A percentile compares a stretch with the other conserved stretches of the same genome.
These are phyloP conservation scores for Neurospora africana DNA, from an alignment of 495 filamentous ascomycete species.

Conservation along the genomic window DNA sequence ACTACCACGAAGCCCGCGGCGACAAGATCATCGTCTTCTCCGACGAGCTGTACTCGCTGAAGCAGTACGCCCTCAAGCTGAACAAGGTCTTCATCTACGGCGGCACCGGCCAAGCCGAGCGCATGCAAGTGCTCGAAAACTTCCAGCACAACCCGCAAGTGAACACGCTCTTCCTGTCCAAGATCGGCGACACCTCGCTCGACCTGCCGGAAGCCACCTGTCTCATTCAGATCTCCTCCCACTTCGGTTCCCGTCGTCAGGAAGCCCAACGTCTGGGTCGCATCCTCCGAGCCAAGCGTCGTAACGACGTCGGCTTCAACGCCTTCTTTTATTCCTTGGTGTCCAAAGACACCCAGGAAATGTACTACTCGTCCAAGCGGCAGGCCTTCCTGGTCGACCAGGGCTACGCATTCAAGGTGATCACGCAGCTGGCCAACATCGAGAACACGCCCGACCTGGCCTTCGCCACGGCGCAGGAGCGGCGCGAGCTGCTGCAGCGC, in stretches of 20 bases:
- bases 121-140: conserved; percentile 83
- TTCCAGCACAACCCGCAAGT: conserved; percentile 91
- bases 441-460: conserved; percentile 72
- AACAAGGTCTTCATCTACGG: conserved; percentile 91
- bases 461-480: conserved; percentile 69
- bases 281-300: conserved; percentile 88
- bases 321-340: conserved; percentile 98
- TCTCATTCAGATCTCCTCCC: conserved; percentile 95
- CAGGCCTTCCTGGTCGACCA: conserved; percentile 98
- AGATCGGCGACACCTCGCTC: conserved; percentile 95
- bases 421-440: conserved; percentile 88
- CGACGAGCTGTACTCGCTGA: conserved; percentile 92
- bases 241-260: conserved; percentile 95
- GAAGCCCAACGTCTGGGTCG: conserved; percentile 92
- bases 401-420: conserved; percentile 98
- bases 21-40: conserved; percentile 99
- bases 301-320: conserved; percentile 98
- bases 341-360: conserved; percentile 93
- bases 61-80: conserved; percentile 73
- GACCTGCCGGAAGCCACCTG: conserved; percentile 96
- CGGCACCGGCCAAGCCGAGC: conserved; percentile 75
- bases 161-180: conserved; percentile 95
- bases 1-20: conserved; percentile 91
- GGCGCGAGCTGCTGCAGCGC: conserved; percentile 77
- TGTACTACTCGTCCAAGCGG: conserved; percentile 95